Percentiles rank a stretch among this genome's conserved stretches.
These are phyloP conservation scores for Fusarium tanahbumbuense DNA, from an alignment of 2,329 filamentous ascomycete genomes.

Conservation along the genomic window DNA sequence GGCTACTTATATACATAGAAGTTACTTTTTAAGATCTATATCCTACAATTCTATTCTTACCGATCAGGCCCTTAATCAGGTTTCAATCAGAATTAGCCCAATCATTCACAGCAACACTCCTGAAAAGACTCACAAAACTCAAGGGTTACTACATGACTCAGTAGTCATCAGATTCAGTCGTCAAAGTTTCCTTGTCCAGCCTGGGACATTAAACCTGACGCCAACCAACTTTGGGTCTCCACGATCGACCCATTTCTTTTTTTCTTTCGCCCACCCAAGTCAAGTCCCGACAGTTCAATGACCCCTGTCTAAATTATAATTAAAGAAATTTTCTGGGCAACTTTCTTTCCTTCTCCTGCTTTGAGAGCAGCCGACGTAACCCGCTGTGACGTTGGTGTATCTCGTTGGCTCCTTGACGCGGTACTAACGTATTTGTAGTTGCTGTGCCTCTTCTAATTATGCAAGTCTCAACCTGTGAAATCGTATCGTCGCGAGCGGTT, in stretches of 20 bases:
- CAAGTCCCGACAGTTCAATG: constrained; percentile 21
- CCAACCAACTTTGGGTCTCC: constrained; percentile 21
- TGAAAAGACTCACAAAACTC: constrained; percentile 5
- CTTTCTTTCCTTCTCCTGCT: not conserved
- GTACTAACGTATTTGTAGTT: not conserved
- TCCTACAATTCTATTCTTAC: too few relatives aligned
- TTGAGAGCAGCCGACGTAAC: constrained; percentile 4
- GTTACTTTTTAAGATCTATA: too few relatives aligned
- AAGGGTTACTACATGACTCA: constrained; percentile 34
- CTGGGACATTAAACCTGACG: constrained; percentile 10
- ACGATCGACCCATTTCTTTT: constrained; percentile 39
- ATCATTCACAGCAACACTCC: not conserved
- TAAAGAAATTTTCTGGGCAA: constrained; percentile 4
- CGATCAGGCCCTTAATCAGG: too few relatives aligned
- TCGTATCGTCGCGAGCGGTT: constrained; percentile 6
- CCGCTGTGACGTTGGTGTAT: not conserved
- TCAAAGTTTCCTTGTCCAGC: constrained; percentile 29
- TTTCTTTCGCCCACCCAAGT: not conserved
- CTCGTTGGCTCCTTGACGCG: not conserved
- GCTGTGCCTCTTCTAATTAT: constrained; percentile 14
- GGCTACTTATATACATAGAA: too few relatives aligned
- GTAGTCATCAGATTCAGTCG: constrained; percentile 31
- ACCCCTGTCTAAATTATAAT: constrained; percentile 25
- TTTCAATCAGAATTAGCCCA: not conserved
- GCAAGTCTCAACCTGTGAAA: constrained; percentile 10